Percentiles rank a stretch among this genome's conserved stretches.
Conservation (phyloP, 2,329 filamentous ascomycete genomes). For the Cytospora piceae region DNA sequence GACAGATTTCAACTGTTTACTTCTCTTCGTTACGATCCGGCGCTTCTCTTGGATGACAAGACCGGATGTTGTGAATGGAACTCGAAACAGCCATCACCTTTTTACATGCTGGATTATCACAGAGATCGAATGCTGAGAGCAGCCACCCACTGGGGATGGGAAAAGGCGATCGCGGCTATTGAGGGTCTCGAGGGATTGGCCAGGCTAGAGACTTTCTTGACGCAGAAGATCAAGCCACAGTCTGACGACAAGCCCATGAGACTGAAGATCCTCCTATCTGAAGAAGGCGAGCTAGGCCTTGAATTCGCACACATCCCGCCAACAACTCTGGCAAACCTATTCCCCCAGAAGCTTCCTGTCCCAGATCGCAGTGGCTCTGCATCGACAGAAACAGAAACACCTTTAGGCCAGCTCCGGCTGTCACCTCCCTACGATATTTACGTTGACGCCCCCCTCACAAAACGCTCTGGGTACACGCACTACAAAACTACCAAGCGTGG, state of each 20-base stretch:
- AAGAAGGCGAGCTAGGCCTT: slow-evolving; percentile 51
- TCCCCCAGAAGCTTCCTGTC: slow-evolving; percentile 58
- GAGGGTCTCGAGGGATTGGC: slow-evolving; percentile 51
- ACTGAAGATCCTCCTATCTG: slow-evolving; percentile 59
- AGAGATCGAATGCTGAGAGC: slow-evolving; percentile 75
- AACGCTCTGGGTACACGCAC: slow-evolving; percentile 68
- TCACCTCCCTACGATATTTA: slow-evolving; percentile 47
- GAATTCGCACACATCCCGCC: slow-evolving; percentile 44
- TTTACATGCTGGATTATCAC: slow-evolving; percentile 82
- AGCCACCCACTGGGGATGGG: slow-evolving; percentile 61
- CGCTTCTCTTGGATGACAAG: slow-evolving; percentile 48
- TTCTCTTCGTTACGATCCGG: slow-evolving; percentile 71
- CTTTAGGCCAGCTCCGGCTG: slow-evolving; percentile 32
- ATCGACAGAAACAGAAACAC: slow-evolving; percentile 12
- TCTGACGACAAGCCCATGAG: slow-evolving; percentile 44
- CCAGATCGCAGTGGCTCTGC: slow-evolving; percentile 37
- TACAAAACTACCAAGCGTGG: slow-evolving; percentile 82
- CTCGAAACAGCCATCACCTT: slow-evolving; percentile 57
- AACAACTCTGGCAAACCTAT: slow-evolving; percentile 56
- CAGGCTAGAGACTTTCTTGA: slow-evolving; percentile 46
- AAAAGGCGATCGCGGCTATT: slow-evolving; percentile 48
- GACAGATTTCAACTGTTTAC: slow-evolving; percentile 67
- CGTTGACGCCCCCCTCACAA: slow-evolving; percentile 48
- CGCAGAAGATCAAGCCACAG: slow-evolving; percentile 33
- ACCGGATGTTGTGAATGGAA: slow-evolving; percentile 56